A percentile compares a stretch with the other conserved stretches of the same genome.
Conservation (phyloP, 148 eudicot genomes). For the Heliamphora exappendiculata region DNA sequence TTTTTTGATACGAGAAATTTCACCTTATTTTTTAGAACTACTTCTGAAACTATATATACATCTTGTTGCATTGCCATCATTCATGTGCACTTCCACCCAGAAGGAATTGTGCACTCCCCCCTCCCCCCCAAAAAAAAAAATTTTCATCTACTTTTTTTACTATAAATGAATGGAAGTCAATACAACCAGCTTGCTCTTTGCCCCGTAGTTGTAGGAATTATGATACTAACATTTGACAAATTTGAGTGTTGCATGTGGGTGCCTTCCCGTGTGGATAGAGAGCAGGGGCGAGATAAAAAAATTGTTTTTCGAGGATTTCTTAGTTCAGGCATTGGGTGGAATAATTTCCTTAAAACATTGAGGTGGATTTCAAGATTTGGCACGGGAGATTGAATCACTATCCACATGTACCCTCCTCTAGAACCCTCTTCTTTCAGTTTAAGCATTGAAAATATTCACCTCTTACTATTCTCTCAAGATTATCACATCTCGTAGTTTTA, state of each 20-base stretch:
- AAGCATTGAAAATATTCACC: background rate
- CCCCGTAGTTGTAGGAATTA: background rate
- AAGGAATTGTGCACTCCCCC: background rate
- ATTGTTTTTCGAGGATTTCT: background rate
- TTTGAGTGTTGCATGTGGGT: background rate
- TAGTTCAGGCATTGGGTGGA: background rate
- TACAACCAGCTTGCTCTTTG: background rate
- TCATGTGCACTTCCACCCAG: background rate
- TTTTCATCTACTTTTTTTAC: too few relatives aligned
- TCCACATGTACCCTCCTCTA: background rate
- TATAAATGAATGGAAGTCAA: background rate
- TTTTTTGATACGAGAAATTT: background rate
- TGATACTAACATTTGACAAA: background rate
- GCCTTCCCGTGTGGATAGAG: background rate
- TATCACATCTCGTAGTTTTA: background rate
- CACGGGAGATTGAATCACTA: background rate
- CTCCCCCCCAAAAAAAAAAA: too few relatives aligned
- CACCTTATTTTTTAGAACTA: background rate
- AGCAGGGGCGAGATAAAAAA: background rate
- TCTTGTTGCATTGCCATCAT: background rate
- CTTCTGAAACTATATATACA: background rate
- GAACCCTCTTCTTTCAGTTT: background rate
- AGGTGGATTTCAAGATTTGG: background rate
- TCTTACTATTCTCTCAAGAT: background rate
- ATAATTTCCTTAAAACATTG: background rate